These are phyloP conservation scores for Secale cereale DNA, from an alignment of 176 grass and related monocot species.

Conservation along the genomic window DNA sequence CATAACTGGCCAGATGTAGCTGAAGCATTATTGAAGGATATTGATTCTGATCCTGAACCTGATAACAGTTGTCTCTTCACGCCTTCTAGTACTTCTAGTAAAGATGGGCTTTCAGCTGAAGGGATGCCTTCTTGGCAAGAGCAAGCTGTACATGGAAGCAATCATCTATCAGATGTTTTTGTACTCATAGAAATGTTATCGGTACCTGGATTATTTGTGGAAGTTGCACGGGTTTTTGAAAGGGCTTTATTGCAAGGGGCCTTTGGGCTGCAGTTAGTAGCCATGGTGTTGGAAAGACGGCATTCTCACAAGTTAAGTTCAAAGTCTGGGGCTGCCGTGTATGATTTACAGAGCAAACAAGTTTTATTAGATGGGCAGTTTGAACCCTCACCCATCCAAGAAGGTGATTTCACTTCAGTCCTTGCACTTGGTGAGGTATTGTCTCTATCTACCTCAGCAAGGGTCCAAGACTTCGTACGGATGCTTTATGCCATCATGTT, in stretches of 20 bases:
- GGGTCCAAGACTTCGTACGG: slow-evolving; percentile 71
- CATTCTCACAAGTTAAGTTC: slow-evolving; percentile 53
- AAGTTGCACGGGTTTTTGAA: slow-evolving; percentile 74
- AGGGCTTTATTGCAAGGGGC: slow-evolving; percentile 58
- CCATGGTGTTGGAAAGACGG: slow-evolving; percentile 82
- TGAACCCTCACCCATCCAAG: slow-evolving; percentile 46
- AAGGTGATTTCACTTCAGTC: slow-evolving; percentile 88
- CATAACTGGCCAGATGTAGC: slow-evolving; percentile 72
- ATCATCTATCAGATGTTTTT: slow-evolving; percentile 80
- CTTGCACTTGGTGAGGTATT: slow-evolving; percentile 88
- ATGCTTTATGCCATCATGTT: slow-evolving; percentile 93
- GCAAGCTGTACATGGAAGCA: slow-evolving; percentile 50
- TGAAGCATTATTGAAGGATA: slow-evolving; percentile 78
- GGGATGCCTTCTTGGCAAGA: slow-evolving; percentile 65
- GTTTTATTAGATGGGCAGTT: slow-evolving; percentile 56
- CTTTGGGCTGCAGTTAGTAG: slow-evolving; percentile 74
- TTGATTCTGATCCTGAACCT: slow-evolving; percentile 68
- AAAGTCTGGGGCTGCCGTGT: slow-evolving; percentile 51
- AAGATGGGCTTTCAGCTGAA: slow-evolving; percentile 61
- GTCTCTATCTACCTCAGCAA: slow-evolving; percentile 62
- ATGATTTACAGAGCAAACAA: slow-evolving; percentile 61
- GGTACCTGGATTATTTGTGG: slow-evolving; percentile 69
- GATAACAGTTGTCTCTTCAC: slow-evolving; percentile 39
- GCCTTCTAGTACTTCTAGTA: slow-evolving; percentile 39
- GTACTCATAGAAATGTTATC: slow-evolving; percentile 85